Evolutionary conservation across 805 yeast genomes (phyloP), one percentile per base, ranked within the genome.

Genomic region (Ascoidea tarda): DNA sequence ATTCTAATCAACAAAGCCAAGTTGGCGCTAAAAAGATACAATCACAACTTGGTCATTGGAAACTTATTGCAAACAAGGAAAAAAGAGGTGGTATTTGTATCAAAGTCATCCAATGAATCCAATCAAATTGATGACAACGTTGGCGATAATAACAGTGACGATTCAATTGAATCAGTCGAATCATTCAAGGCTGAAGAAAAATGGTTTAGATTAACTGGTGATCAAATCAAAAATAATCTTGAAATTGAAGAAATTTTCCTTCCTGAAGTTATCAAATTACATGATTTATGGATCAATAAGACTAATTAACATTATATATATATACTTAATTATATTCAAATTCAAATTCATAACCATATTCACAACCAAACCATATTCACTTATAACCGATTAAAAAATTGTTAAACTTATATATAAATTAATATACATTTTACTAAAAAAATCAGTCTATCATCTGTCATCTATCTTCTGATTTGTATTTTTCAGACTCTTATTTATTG

Each of bases 21-120:
- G 50, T 79, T 75, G 54, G 97, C 99, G 0, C 73, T 93, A 54
- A 78, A 78, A 32, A 74, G 96, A 54, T 93, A 93, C 66, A 83
- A 80, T 55, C 99, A 93, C 67, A 96, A 88, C 65, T 70, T 93
- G 52, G 99, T 93, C 8, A 89, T 93, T 63, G 99, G 99, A 4
- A 93, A 93, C 62, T 69, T 93, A 58, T 70, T 93, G 57, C 96
- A 90, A 63, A 85, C 95, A 0, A 79, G 99, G 62, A 91, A 89
- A 66, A 70, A 71, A 52, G 93, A 89, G 63, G 96, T 93, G 47
- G 87, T 87, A 1, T 87, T 93, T 65, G 96, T 93, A 2, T 75
- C 77, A 2, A 72, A 71, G 1, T 21, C 28, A 21, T 73, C 73
- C 5, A 65, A 63, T 38, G 14, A 38, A 38, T 10, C 14, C 14